Evolutionary conservation across 2,329 filamentous ascomycete species (phyloP), one percentile per base, ranked within the genome.

Genomic region (Helotiales sp.): DNA sequence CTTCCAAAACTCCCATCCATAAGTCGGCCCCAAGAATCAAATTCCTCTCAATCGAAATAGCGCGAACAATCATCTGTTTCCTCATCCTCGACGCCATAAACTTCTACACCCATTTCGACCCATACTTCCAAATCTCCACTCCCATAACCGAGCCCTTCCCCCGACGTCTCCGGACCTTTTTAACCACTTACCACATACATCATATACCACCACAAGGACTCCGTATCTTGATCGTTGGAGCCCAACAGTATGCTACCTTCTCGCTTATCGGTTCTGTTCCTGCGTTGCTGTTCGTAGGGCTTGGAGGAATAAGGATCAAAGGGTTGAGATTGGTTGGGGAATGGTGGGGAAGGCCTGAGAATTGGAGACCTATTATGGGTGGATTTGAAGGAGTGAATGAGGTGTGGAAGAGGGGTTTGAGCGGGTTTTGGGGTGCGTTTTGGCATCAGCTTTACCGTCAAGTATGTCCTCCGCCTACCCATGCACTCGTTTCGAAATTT

Each of bases 381-480:
- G n/a, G n/a, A n/a, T n/a, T n/a, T n/a, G n/a, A n/a, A n/a, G 59
- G 15, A 58, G 29, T 42, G 13, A 2, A 46, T 33, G 52, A 40
- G n/a, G 52, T 62, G 29, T 30, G 19, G 10, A 24, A 42, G 17
- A 49, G 51, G 15, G 60, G 60, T 8, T 47, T 62, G 34, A 44
- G 57, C 34, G 60, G 60, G 1, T 56, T 59, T 13, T 62, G 60
- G 60, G 60, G 60, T 7, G 48, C 15, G 12, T 48, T 49, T 30
- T 59, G 60, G 60, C 57, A 59, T 48, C 57, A 62, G n/a, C 33
- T 55, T 6, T 55, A 59, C 12, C 34, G 57, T 10, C 46, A 58
- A 34, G 60, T 62, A 36, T 38, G 57, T 57, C 6, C 10, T 19
- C n/a, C n/a, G n/a, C n/a, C n/a, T n/a, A n/a, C n/a, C n/a, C n/a